Base-by-base conservation (phyloP, 169 alveolate species). In the Plasmodium chabaudi region DNA sequence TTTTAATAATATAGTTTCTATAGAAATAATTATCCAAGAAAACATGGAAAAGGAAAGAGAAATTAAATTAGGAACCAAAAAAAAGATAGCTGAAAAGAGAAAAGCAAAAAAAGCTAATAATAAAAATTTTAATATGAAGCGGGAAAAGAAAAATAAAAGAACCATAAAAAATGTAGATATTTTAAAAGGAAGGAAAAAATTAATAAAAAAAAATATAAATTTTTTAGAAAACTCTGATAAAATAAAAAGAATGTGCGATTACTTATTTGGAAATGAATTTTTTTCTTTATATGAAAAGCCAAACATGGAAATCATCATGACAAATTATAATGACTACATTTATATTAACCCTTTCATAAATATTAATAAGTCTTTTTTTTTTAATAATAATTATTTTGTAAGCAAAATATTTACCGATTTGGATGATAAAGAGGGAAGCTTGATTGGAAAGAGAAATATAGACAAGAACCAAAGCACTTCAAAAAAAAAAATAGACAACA, bases 321-420 rank as follows among this genome's bases (percentile, higher is more conserved):
- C 17, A 25, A 27, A 75, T 67, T 61, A 75, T 63, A 47, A 53
- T 2, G 25, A 17, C 13, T 75, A 75, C 64, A 75, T 64, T 47
- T 63, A 53, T 42, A 34, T 75, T 19, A 75, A 75, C 75, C 88
- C 88, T 39, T 55, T 75, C 5, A n/a, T 13, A 10, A 63, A 49
- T 68, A 46, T 68, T 39, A 55, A 67, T 19, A 44, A 64, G 49
- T 61, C 73, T 63, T 75, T 75, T 49, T 75, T 75, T 49, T 75
- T 75, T 49, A 61, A 55, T 39, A 75, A 63, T 42, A 55, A 57
- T 19, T 75, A 75, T 67, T 75, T 75, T 63, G 67, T 61, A 17
- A 75, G 74, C 21, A 27, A 53, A 34, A 68, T 75, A 5, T 75
- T 75, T 75, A 34, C 59, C n/a, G 13, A n/a, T 59, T 13, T 0